phyloP scores from a whole-genome alignment of 208 protist genomes.

The Trypanosomatidae sp. region DNA sequence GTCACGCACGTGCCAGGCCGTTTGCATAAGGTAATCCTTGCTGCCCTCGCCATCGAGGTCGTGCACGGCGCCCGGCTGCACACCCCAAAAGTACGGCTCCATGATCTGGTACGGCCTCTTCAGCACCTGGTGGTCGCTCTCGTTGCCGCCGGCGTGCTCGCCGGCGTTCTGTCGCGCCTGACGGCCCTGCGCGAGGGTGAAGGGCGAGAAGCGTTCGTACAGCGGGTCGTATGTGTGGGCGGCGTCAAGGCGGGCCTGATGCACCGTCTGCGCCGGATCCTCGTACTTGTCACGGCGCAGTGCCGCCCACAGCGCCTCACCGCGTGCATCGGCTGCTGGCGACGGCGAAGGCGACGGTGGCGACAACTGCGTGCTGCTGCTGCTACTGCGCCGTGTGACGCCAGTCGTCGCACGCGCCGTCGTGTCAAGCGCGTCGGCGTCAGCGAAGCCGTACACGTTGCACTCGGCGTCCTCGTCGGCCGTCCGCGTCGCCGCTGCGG shows the following conservation, averaged over 20 bases:
- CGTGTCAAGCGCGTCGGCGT: slow-evolving; percentile 21
- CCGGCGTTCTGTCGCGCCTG: slow-evolving; percentile 41
- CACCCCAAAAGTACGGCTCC: slow-evolving; percentile 42
- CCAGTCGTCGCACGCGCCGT: too few species aligned
- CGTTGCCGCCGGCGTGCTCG: slow-evolving; percentile 55
- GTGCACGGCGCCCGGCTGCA: slow-evolving; percentile 29
- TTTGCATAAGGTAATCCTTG: slow-evolving; percentile 53
- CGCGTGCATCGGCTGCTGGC: neutral
- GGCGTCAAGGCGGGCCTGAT: slow-evolving; percentile 78
- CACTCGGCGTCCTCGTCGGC: neutral
- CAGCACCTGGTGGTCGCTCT: slow-evolving; percentile 48
- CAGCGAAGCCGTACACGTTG: slow-evolving; percentile 64
- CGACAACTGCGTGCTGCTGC: too few species aligned
- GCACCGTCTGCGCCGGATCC: slow-evolving; percentile 55
- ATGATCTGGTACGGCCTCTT: slow-evolving; percentile 16
- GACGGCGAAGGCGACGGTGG: neutral
- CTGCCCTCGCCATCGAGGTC: slow-evolving; percentile 65
- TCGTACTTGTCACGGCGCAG: slow-evolving; percentile 64
- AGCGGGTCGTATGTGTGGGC: slow-evolving; percentile 40
- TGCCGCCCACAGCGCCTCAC: slow-evolving; percentile 25
- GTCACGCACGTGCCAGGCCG: slow-evolving; percentile 59
- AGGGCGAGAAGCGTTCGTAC: slow-evolving; percentile 32
- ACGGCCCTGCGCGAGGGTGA: slow-evolving; percentile 46
- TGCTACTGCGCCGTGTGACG: too few species aligned
- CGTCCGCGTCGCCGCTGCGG: neutral